Conservation (phyloP, 768 basidiomycete species). For the Amylocystis lapponica region DNA sequence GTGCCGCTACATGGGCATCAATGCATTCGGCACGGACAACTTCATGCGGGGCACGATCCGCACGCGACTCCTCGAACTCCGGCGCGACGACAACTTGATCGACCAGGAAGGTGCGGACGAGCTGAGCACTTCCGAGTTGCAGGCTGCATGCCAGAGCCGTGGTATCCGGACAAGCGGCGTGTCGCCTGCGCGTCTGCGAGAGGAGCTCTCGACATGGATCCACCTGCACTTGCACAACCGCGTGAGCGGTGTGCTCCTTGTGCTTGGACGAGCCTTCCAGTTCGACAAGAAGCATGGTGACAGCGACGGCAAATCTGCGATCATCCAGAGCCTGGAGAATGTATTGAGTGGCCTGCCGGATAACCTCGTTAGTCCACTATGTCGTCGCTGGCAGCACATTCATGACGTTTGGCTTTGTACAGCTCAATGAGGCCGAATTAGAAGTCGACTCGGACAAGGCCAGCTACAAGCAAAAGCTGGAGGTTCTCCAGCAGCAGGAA, state of each 20-base stretch:
- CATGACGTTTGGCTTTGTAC: too few relatives aligned
- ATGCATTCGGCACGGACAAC: constrained; percentile 98
- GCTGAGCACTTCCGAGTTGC: constrained; percentile 86
- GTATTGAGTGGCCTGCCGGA: constrained; percentile 92
- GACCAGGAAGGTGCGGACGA: constrained; percentile 84
- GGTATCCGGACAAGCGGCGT: constrained; percentile 87
- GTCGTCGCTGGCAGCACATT: constrained; percentile 3
- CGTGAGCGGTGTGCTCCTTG: constrained; percentile 89
- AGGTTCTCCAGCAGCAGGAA: constrained; percentile 96
- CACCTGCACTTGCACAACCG: constrained; percentile 83
- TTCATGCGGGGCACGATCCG: constrained; percentile 92
- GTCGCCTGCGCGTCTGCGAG: constrained; percentile 81
- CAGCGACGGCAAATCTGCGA: constrained; percentile 76
- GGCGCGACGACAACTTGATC: constrained; percentile 92
- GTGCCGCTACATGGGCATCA: constrained; percentile 96
- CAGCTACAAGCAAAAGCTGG: constrained; percentile 96
- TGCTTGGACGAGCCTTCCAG: constrained; percentile 92
- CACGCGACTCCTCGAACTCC: constrained; percentile 71
- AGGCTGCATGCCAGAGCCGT: constrained; percentile 88
- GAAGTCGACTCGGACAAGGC: constrained; percentile 92
- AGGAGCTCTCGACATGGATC: constrained; percentile 92
- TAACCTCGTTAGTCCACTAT: constrained; percentile 65
- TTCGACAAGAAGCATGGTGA: constrained; percentile 76
- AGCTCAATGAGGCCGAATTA: constrained; percentile 97
- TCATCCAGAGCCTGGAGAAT: constrained; percentile 79